phyloP scores from a whole-genome alignment of 2,329 filamentous ascomycete species.

The Mollisiaceae sp. region DNA sequence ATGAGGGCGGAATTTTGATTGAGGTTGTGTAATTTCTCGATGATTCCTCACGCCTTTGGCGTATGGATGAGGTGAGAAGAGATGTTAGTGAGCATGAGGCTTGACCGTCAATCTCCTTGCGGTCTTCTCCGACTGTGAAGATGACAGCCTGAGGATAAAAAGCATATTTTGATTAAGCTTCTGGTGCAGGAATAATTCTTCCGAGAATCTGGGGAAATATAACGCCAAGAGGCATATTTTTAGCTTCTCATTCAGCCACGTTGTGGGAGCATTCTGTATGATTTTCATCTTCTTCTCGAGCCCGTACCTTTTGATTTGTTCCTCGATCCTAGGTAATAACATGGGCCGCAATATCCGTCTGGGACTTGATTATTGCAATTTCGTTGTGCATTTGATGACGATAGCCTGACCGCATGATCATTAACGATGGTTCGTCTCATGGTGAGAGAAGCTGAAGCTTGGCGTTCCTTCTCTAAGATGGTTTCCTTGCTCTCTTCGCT shows the following conservation, averaged over 20 bases:
- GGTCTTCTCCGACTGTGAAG: too few relatives aligned
- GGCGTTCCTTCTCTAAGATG: background rate
- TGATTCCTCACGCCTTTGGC: too few relatives aligned
- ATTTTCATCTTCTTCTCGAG: background rate
- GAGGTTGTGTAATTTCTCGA: too few relatives aligned
- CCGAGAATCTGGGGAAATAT: too few relatives aligned
- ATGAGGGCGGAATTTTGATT: constrained; percentile 2
- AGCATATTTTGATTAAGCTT: constrained; percentile 8
- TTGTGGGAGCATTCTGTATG: background rate
- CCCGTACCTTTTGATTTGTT: background rate
- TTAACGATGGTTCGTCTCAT: background rate
- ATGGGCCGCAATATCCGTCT: background rate
- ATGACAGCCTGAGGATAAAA: too few relatives aligned
- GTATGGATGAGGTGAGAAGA: too few relatives aligned
- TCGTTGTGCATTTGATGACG: background rate
- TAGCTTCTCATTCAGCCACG: background rate
- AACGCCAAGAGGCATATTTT: too few relatives aligned
- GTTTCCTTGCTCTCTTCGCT: background rate
- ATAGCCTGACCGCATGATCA: background rate
- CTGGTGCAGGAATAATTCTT: too few relatives aligned
- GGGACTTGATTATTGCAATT: background rate
- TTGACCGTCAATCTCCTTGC: too few relatives aligned
- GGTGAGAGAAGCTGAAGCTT: background rate
- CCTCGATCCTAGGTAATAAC: background rate
- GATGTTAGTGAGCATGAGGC: too few relatives aligned